Evolutionary conservation across 148 eudicot species (phyloP).

Genomic region (Vaccinium darrowii): DNA sequence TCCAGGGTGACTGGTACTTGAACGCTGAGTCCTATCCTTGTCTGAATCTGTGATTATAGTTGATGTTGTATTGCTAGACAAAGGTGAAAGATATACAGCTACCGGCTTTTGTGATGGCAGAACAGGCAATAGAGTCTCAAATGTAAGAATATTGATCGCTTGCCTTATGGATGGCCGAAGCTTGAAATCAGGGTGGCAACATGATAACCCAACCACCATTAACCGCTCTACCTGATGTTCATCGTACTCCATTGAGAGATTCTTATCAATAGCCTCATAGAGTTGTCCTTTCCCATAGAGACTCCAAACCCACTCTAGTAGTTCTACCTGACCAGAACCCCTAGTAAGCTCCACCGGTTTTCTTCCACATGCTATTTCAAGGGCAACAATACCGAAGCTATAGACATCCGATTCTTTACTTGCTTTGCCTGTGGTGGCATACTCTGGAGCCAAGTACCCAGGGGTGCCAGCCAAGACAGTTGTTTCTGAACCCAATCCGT

Average conservation of each 20-base stretch:
- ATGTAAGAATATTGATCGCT: slow-evolving; percentile 13
- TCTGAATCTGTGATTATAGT: no score
- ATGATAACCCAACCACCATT: not conserved
- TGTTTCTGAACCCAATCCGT: not conserved
- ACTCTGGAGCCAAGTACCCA: not conserved
- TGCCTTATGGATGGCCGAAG: slow-evolving; percentile 11
- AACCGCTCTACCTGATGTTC: not conserved
- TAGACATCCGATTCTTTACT: no score
- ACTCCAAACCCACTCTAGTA: not conserved
- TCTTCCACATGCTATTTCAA: no score
- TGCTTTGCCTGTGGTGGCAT: no score
- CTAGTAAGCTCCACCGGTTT: not conserved
- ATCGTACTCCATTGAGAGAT: not conserved
- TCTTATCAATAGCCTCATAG: not conserved
- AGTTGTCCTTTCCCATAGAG: not conserved
- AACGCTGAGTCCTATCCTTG: no score
- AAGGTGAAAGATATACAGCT: not conserved
- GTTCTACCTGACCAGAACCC: not conserved
- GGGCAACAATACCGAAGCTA: no score
- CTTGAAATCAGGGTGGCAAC: not conserved
- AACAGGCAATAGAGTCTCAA: slow-evolving; percentile 15
- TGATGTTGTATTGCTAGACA: no score
- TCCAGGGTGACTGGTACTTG: no score
- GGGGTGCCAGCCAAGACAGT: not conserved
- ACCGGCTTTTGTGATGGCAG: slow-evolving; percentile 4